Evolutionary conservation across 179 eudicot species (phyloP), one percentile per base, ranked within the genome.

Genomic region (Beta macrorhiza): DNA sequence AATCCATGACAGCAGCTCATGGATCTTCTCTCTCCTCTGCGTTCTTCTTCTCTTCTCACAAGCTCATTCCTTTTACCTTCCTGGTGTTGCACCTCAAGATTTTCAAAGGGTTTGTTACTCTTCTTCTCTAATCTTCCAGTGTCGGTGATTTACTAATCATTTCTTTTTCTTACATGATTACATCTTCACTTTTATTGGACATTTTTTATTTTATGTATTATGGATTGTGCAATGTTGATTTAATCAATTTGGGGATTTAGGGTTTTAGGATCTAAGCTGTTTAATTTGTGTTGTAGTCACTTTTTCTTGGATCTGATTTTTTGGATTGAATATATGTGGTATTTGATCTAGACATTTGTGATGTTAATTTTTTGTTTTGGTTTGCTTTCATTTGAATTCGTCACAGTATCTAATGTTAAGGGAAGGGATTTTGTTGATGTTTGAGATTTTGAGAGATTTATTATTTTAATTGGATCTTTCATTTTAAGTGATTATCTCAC

Each of bases 11-110:
- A 13, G 16, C 58, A 37, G 65, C 63, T 78, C 84, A 64, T 75
- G 83, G 83, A 78, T 85, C 82, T 79, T 79, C 75, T 58, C 77
- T 19, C 81, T 85, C 67, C 20, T 75, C 75, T 49, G 81, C 71
- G 25, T 69, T 13, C 22, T 87, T 58, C 68, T 81, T 4, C 71
- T 86, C 77, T 5, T 84, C 74, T 68, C 84, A 3, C 77, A 67
- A 14, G 56, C 79, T 51, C 82, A 80, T 2, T 84, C 83, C 45
- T 88, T 88, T 74, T 88, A 88, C 75, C 89, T 88, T 45, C 90
- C 90, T 25, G 90, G 90, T 7, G 90, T 88, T 12, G 90, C 89
- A 14, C 90, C 90, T 67, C 89, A 84, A 19, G 90, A 88, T 84
- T 88, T 88, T 49, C 84, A 80, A 58, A 57, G 75, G 85, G 90